Base-by-base conservation (phyloP, 805 yeast species). In the Pichia paraexigua region DNA sequence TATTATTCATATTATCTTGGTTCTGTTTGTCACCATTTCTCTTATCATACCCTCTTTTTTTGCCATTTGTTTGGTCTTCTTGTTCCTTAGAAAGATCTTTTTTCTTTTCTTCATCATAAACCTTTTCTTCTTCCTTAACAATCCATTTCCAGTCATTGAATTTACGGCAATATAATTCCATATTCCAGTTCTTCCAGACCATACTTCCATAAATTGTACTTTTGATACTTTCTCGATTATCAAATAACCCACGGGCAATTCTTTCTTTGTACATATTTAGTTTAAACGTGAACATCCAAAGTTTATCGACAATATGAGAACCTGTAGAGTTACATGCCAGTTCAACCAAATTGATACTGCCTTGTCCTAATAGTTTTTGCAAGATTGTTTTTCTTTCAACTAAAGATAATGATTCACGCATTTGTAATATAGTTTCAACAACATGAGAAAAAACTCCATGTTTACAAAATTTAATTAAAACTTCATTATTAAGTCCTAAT, bases 141-240 rank as follows among this genome's bases (percentile, higher is more conserved):
- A 78, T 57, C 17, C 74, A 57, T 67, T 85, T 87, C 98, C 98
- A 92, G 62, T 90, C 97, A 61, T 73, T 79, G 65, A 83, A 78
- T 67, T 83, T 82, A 63, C 95, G 76, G 12, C 71, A 63, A 61
- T 81, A 92, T 59, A 83, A 69, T 64, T 94, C 98, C 83, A 92
- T 77, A 30, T 78, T 71, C 97, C 97, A 94, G 66, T 92, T 92
- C 65, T 85, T 87, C 98, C 97, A 94, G 1, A 94, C 98, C 60
- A 82, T 76, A 63, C 84, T 80, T 37, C 99, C 99, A 62, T 92
- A 94, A 13, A 73, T 78, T 63, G 96, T 87, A 54, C 83, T 88
- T 70, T 94, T 90, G 43, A 94, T 85, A 54, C 76, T 74, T 40
- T 79, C 84, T 41, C 83, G 77, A 43, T 82, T 77, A 18, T 71